Percentiles rank a stretch among this genome's conserved stretches.
Conservation (phyloP, 192 early-diverging fungal genomes). For the Gonapodya sp. region DNA sequence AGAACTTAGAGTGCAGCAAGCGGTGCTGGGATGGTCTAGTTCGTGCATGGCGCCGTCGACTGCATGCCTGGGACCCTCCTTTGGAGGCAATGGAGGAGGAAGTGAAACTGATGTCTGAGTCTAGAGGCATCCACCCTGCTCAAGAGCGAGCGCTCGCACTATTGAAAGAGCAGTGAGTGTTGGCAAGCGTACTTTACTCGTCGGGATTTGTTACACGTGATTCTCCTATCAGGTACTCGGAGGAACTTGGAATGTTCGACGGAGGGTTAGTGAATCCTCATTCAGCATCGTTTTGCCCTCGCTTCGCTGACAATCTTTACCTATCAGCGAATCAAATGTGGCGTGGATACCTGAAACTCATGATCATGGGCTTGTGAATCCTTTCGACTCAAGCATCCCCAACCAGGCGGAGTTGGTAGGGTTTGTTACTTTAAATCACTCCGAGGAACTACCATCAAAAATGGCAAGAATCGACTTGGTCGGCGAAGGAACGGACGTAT, state of each 20-base stretch:
- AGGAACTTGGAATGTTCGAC: background rate
- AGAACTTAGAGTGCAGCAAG: constrained; percentile 36
- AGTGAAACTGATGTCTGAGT: background rate
- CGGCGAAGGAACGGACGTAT: too few relatives aligned
- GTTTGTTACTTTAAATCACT: too few relatives aligned
- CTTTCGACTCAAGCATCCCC: background rate
- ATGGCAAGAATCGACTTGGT: too few relatives aligned
- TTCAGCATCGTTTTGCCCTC: background rate
- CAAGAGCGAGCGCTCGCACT: background rate
- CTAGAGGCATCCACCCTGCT: background rate
- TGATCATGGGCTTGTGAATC: background rate
- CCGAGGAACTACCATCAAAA: too few relatives aligned
- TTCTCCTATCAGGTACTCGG: background rate
- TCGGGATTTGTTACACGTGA: background rate
- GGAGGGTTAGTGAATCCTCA: background rate
- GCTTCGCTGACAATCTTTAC: background rate
- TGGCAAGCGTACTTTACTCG: background rate
- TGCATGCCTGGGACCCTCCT: constrained; percentile 29
- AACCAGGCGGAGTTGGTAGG: too few relatives aligned
- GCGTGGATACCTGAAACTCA: background rate
- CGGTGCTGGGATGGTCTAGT: constrained; percentile 41
- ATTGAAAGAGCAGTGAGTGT: background rate
- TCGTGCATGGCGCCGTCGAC: constrained; percentile 32
- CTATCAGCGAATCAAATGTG: background rate
- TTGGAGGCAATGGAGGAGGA: background rate